phyloP scores from a whole-genome alignment of 2,329 filamentous ascomycete species.

The Chaetoscypha palmicola region DNA sequence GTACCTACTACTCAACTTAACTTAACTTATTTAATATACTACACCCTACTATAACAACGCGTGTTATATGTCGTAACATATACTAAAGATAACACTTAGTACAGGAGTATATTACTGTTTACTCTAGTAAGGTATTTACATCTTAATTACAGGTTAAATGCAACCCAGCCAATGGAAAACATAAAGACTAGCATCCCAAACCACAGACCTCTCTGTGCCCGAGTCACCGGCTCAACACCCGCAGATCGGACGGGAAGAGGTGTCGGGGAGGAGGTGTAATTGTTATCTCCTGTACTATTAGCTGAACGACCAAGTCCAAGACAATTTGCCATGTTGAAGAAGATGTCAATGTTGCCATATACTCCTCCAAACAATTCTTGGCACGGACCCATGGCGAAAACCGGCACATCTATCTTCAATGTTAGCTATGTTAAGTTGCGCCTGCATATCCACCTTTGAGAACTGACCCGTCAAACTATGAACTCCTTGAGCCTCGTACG shows the following conservation, averaged over 20 bases:
- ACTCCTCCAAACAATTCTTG: constrained; percentile 68
- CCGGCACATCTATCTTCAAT: constrained; percentile 73
- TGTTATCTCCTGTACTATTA: constrained; percentile 11
- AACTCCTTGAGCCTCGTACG: constrained; percentile 58
- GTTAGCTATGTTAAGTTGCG: no score
- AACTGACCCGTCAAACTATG: constrained; percentile 71
- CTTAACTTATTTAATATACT: no score
- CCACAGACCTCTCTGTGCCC: constrained; percentile 16
- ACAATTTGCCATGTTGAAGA: constrained; percentile 54
- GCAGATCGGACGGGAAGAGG: constrained; percentile 6
- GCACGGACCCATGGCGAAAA: constrained; percentile 74
- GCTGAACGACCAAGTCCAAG: constrained; percentile 20
- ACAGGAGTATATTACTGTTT: no score
- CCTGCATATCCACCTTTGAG: no score
- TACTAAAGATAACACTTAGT: no score
- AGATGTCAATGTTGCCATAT: constrained; percentile 65
- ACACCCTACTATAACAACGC: no score
- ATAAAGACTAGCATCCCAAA: constrained; percentile 19
- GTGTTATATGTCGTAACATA: no score
- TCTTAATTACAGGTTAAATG: constrained; percentile 9
- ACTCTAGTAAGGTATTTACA: no score
- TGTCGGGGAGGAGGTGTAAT: constrained; percentile 1
- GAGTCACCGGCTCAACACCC: constrained; percentile 8
- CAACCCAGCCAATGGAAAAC: constrained; percentile 18
- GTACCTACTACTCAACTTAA: no score